Evolutionary conservation across 1,284 basidiomycete genomes (phyloP).

Genomic region (Schizophyllum amplum): DNA sequence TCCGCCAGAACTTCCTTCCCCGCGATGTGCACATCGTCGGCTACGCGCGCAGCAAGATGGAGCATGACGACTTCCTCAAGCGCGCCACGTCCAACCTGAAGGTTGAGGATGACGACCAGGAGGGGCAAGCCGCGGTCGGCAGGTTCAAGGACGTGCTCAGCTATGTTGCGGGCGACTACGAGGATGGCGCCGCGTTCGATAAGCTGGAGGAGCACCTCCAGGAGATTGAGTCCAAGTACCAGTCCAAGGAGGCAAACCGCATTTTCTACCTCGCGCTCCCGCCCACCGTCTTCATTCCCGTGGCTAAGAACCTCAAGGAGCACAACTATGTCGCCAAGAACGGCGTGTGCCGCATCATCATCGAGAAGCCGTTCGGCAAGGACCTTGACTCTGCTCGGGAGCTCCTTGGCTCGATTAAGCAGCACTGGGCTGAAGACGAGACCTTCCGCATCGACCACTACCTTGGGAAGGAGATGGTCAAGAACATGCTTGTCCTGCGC

Average conservation of each 20-base stretch:
- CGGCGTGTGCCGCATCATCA: conserved; percentile 83
- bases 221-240: conserved; percentile 68
- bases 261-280: conserved; percentile 94
- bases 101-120: conserved; percentile 53
- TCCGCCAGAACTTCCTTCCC: conserved; percentile 73
- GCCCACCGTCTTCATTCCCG: conserved; percentile 87
- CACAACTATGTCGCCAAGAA: conserved; percentile 65
- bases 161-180: conserved; percentile 85
- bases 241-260: conserved; percentile 61
- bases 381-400: conserved; percentile 82
- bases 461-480: conserved; percentile 98
- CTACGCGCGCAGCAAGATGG: conserved; percentile 95
- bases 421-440: conserved; percentile 90
- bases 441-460: conserved; percentile 98
- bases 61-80: conserved; percentile 77
- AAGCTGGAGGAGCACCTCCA: conserved; percentile 70
- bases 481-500: conserved; percentile 89
- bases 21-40: conserved; percentile 83
- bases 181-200: conserved; percentile 73
- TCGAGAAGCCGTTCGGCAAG: conserved; percentile 97
- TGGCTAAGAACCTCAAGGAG: conserved; percentile 76
- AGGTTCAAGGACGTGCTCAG: conserved; percentile 75
- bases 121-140: conserved; percentile 55
- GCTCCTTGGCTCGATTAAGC: conserved; percentile 73
- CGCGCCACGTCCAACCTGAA: conserved; percentile 83